These are phyloP conservation scores for Arachnopeziza araneosa DNA, from an alignment of 2,329 filamentous ascomycete genomes.

Conservation along the genomic window DNA sequence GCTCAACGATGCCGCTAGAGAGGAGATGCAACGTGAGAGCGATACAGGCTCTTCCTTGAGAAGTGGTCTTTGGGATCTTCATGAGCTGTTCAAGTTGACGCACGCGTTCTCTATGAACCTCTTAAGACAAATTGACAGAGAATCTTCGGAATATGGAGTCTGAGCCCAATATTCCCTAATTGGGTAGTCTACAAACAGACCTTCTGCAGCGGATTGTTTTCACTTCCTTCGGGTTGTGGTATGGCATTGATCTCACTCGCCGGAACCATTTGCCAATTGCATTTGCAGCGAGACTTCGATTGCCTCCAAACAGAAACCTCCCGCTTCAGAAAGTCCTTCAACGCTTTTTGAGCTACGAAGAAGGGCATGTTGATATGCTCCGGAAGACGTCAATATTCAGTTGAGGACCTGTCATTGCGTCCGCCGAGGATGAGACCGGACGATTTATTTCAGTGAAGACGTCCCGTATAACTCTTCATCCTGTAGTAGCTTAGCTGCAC, in stretches of 20 bases:
- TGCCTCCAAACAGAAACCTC: constrained; percentile 36
- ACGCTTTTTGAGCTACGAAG: constrained; percentile 14
- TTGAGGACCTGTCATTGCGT: constrained; percentile 12
- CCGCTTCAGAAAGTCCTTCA: constrained; percentile 20
- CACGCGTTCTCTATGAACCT: constrained; percentile 26
- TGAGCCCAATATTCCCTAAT: constrained; percentile 28
- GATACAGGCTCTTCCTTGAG: constrained; percentile 35
- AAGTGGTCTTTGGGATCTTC: constrained; percentile 48
- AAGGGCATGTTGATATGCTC: constrained; percentile 28
- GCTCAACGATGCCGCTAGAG: constrained; percentile 28
- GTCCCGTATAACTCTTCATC: constrained; percentile 43
- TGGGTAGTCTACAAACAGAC: constrained; percentile 31
- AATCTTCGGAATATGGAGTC: constrained; percentile 14
- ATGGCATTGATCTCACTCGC: constrained; percentile 43
- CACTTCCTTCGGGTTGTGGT: constrained; percentile 21
- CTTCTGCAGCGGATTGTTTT: constrained; percentile 20
- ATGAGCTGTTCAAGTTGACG: constrained; percentile 22
- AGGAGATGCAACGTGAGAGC: constrained; percentile 38
- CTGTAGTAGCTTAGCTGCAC: constrained; percentile 19
- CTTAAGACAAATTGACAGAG: constrained; percentile 14
- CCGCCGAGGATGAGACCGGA: constrained; percentile 24
- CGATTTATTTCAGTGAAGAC: constrained; percentile 33
- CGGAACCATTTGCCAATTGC: constrained; percentile 44
- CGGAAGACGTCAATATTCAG: constrained; percentile 18
- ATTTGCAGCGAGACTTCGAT: constrained; percentile 48